Percentiles rank a stretch among this genome's conserved stretches.
Conservation (phyloP, 305 asterid species). For the Striga hermonthica region DNA sequence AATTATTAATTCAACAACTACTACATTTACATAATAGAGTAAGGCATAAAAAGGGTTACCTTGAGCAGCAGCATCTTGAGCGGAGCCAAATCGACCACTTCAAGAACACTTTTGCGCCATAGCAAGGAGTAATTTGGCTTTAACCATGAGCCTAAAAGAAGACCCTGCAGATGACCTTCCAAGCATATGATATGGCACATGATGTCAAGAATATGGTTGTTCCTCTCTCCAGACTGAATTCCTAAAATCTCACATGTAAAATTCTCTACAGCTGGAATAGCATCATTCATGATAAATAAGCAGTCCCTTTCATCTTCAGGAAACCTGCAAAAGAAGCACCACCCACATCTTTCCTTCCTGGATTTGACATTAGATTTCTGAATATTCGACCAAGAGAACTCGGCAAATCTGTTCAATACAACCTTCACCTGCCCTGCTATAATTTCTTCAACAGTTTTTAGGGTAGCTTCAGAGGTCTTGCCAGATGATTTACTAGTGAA, state of each 20-base stretch:
- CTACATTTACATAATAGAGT: too few species aligned
- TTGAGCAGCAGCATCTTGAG: constrained; percentile 47
- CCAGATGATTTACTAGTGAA: constrained; percentile 43
- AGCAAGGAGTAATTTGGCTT: constrained; percentile 46
- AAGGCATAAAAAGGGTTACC: constrained; percentile 34
- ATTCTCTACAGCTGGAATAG: constrained; percentile 39
- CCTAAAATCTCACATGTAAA: constrained; percentile 44
- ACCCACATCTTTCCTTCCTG: constrained; percentile 66
- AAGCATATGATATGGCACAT: constrained; percentile 51
- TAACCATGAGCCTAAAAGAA: constrained; percentile 74
- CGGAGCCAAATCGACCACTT: constrained; percentile 37
- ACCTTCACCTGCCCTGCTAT: constrained; percentile 52
- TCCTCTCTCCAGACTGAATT: constrained; percentile 33
- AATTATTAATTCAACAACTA: too few species aligned
- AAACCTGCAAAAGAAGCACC: constrained; percentile 61
- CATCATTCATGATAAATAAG: constrained; percentile 45
- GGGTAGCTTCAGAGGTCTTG: constrained; percentile 35
- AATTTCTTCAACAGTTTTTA: constrained; percentile 45
- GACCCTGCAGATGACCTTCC: constrained; percentile 67
- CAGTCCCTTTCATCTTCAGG: constrained; percentile 57
- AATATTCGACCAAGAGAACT: constrained; percentile 54
- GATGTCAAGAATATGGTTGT: constrained; percentile 57
- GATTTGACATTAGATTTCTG: constrained; percentile 29
- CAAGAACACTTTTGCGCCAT: constrained; percentile 52
- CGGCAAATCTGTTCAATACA: constrained; percentile 40